These are phyloP conservation scores for Speleostelium caveatum DNA, from an alignment of 78 protist genomes.

Conservation along the genomic window DNA sequence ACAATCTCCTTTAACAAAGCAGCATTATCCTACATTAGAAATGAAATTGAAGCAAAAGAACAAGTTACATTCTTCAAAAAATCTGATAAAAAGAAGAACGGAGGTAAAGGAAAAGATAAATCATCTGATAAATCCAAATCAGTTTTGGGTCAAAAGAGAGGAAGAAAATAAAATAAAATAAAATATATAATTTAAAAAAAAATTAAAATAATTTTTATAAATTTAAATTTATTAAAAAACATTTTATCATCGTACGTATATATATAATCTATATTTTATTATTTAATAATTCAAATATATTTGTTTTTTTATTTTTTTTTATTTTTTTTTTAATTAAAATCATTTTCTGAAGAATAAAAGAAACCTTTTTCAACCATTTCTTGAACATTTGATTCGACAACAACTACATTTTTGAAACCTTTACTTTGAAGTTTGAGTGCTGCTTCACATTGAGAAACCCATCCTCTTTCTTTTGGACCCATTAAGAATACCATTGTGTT, in stretches of 20 bases:
- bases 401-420: constrained; percentile 68
- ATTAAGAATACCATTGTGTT: constrained; percentile 4
- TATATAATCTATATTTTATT: too few species aligned
- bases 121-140: too few species aligned
- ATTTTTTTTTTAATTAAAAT: neutral
- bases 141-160: too few species aligned
- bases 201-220: too few species aligned
- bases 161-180: too few species aligned
- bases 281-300: too few species aligned
- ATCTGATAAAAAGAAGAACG: too few species aligned
- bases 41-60: constrained; percentile 61
- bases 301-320: too few species aligned
- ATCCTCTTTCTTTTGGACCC: constrained; percentile 62
- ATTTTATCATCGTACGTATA: too few species aligned
- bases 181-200: too few species aligned
- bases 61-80: constrained; percentile 55
- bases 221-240: too few species aligned
- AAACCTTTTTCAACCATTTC: constrained; percentile 68
- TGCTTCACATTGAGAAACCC: constrained; percentile 53
- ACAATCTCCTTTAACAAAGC: constrained; percentile 72
- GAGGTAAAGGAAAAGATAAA: too few species aligned
- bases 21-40: constrained; percentile 44
- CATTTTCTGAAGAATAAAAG: constrained; percentile 37
- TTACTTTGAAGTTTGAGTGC: constrained; percentile 25
- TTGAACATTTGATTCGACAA: constrained; percentile 9